Base-by-base conservation (phyloP, 306 rosid genomes). In the Cucumis melo region DNA sequence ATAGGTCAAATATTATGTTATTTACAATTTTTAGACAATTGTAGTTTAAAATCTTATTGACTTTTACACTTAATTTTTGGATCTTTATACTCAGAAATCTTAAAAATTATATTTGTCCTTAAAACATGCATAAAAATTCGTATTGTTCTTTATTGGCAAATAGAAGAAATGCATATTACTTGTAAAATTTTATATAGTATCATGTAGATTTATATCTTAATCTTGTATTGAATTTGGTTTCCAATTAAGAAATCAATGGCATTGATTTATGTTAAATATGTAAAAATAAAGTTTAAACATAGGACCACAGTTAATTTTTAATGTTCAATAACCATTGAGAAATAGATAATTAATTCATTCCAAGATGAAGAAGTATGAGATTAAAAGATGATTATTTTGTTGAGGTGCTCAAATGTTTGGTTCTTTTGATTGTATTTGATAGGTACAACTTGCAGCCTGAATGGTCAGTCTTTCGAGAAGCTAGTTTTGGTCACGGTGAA, bases 401-500 rank as follows among this genome's bases (percentile, higher is more conserved):
- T 13, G 54, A 42, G 50, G 50, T 10, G 32, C 55, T 23, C 17
- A 16, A 7, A 32, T 19, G 10, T 48, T 21, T 66, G 24, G 14
- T 65, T 64, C 8, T 73, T 15, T 64, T 51, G 48, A 12, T 77
- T 77, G 66, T 61, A 46, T 82, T 78, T 77, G 59, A n/a, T 78
- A 93, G 97, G 86, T 93, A 86, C 66, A 81, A 85, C 60, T 92
- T 97, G 5, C 87, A 87, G 59, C 97, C 98, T n/a, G 82, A 80
- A 77, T 93, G 96, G 98, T 93, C 97, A 19, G 87, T 78, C 42
- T 93, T 93, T 82, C 90, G 91, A 0, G 97, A 93, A 85, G 97
- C 96, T 70, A 92, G 98, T 81, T 92, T 92, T 6, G 96, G 98
- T 63, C 98, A 92, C 0, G 98, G 98, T 7, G 96, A 92, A 85